A percentile compares a stretch with the other conserved stretches of the same genome.
phyloP scores from a whole-genome alignment of 2,329 filamentous ascomycete genomes.

The Biscogniauxia mediterranea region DNA sequence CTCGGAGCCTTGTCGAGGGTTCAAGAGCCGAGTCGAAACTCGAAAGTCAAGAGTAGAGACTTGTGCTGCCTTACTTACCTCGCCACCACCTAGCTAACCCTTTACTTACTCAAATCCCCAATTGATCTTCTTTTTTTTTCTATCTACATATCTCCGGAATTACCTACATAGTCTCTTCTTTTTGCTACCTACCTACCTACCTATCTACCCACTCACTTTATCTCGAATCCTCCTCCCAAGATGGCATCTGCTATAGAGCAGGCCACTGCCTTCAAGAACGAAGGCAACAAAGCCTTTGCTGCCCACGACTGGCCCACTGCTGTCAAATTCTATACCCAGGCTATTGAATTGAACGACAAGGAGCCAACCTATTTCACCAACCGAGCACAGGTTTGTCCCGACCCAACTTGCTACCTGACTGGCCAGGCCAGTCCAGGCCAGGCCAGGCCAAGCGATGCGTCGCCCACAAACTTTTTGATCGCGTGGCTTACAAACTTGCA shows the following conservation, averaged over 20 bases:
- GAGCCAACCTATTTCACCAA: conserved; percentile 93
- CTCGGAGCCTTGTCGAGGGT: neutral
- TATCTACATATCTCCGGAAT: no score
- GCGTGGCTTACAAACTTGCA: conserved; percentile 51
- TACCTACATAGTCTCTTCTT: neutral
- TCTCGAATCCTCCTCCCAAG: conserved; percentile 1
- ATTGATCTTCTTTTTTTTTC: no score
- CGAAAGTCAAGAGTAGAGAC: neutral
- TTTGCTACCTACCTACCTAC: neutral
- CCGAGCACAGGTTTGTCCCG: conserved; percentile 74
- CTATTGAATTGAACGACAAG: conserved; percentile 78
- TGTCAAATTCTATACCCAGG: conserved; percentile 80
- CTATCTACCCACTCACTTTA: neutral
- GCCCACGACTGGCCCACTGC: conserved; percentile 83
- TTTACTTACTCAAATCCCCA: neutral
- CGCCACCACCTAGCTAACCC: neutral
- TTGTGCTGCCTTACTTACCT: no score
- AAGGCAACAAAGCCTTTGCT: conserved; percentile 91
- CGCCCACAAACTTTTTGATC: conserved; percentile 28
- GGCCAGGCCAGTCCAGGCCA: neutral
- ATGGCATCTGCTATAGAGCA: conserved; percentile 56
- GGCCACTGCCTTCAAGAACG: conserved; percentile 82
- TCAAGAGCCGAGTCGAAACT: neutral
- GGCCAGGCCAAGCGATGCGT: neutral
- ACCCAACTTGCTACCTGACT: neutral